These are phyloP conservation scores for Cytospora leucostoma DNA, from an alignment of 2,329 filamentous ascomycete species.

Conservation along the genomic window DNA sequence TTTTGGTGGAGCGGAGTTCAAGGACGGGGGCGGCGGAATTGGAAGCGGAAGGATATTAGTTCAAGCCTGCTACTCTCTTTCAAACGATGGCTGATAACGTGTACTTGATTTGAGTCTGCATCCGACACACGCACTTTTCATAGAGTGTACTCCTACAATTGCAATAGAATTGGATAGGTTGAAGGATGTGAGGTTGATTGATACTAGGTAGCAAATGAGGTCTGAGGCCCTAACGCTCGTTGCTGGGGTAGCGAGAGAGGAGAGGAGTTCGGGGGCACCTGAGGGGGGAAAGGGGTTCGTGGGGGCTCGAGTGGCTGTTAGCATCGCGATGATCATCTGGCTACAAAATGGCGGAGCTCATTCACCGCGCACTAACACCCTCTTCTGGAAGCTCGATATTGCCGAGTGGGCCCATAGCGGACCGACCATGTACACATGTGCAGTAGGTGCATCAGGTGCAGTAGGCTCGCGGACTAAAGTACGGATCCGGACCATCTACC, in stretches of 20 bases:
- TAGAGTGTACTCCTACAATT: background rate
- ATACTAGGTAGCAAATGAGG: background rate
- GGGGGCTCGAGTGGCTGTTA: conserved; percentile 13
- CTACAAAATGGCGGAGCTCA: background rate
- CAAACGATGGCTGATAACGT: background rate
- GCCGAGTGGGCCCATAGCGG: conserved; percentile 12
- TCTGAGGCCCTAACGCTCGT: background rate
- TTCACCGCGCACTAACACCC: conserved; percentile 11
- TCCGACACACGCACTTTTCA: background rate
- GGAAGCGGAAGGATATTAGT: conserved; percentile 1
- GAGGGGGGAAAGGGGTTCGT: conserved; percentile 12
- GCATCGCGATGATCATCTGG: conserved; percentile 3
- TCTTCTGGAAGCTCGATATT: conserved; percentile 15
- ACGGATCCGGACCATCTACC: no score
- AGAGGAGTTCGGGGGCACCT: background rate
- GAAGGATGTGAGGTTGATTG: conserved; percentile 6
- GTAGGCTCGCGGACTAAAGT: no score
- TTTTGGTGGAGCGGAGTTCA: conserved; percentile 20
- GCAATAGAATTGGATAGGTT: background rate
- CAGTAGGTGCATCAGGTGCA: no score
- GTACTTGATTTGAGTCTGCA: background rate
- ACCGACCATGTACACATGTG: no score
- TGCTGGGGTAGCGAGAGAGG: conserved; percentile 1
- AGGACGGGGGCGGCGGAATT: conserved; percentile 9
- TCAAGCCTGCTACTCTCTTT: background rate